Base-by-base conservation (phyloP, 2,329 filamentous ascomycete species). In the Arthrinium phaeospermum region DNA sequence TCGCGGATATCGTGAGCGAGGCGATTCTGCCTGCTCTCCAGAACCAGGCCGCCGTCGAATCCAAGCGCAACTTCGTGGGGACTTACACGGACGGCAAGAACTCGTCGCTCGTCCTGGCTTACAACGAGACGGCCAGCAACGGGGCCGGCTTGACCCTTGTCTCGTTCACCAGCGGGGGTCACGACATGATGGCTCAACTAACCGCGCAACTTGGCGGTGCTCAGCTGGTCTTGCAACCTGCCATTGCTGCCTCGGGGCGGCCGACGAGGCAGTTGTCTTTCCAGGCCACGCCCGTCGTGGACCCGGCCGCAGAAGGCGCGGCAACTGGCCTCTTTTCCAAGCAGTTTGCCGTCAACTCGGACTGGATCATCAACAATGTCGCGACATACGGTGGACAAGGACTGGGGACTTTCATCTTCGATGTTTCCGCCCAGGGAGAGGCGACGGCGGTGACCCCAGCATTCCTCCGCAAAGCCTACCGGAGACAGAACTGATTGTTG, bases 1-100 rank as follows among this genome's bases (percentile, higher is more conserved):
- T 81, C 46, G 78, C 78, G 0, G 81, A 82, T 70, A 67, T 78
- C 14, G 73, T 82, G 71, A 74, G 74, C 22, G 73, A 77, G 24
- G 72, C 74, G 0, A 24, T 82, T 1, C 46, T 80, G 0, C 76
- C 77, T 2, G 75, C 75, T 8, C 72, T 83, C 5, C 77, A 79
- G 24, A 73, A 74, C 13, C 77, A 79, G 70, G 78, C 79, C 1
- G 74, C 73, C 16, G 67, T 47, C 6, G 78, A 81, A 72, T 78
- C 79, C 30, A 71, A 67, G 53, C 27, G 45, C 45, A 77, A 76
- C 46, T 79, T 77, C 68, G 77, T 70, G 12, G 79, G 80, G n/a
- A 74, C 71, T 24, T 81, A 81, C 69, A 70, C 72, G 8, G 22
- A 45, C 37, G 67, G 41, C 67, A 34, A 45, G 67, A 47, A 27